phyloP scores from a whole-genome alignment of 1,284 basidiomycete species.

The Irpex rosettiformis region DNA sequence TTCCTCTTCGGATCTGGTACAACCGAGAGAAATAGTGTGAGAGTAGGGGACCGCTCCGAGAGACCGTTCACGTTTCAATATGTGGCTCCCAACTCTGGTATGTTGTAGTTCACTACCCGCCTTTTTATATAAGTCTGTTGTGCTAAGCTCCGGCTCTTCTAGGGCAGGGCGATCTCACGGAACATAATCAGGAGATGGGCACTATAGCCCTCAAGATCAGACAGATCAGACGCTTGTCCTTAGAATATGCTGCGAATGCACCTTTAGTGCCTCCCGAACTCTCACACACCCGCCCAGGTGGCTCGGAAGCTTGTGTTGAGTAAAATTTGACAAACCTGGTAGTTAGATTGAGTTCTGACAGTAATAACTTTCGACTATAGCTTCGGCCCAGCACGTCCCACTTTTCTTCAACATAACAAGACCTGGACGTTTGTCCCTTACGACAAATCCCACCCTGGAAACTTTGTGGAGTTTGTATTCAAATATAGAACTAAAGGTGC shows the following conservation, averaged over 20 bases:
- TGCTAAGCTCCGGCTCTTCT: not conserved
- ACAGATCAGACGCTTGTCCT: slow-evolving; percentile 36
- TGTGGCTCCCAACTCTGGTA: slow-evolving; percentile 34
- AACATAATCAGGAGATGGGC: slow-evolving; percentile 38
- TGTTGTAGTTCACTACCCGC: not conserved
- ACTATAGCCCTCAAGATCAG: slow-evolving; percentile 56
- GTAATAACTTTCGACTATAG: too few relatives aligned
- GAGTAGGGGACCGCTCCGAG: slow-evolving; percentile 43
- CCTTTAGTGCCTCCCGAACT: slow-evolving; percentile 18
- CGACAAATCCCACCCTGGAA: slow-evolving; percentile 33
- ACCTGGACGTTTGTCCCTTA: slow-evolving; percentile 52
- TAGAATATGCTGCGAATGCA: slow-evolving; percentile 16
- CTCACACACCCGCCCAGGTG: slow-evolving; percentile 18
- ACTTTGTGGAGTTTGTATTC: slow-evolving; percentile 58
- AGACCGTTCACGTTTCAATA: slow-evolving; percentile 55
- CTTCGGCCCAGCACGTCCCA: slow-evolving; percentile 39
- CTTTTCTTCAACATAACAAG: slow-evolving; percentile 35
- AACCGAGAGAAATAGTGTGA: slow-evolving; percentile 42
- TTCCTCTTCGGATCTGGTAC: slow-evolving; percentile 55
- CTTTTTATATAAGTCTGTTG: not conserved
- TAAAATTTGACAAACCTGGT: too few relatives aligned
- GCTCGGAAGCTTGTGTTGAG: slow-evolving; percentile 11
- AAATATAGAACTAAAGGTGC: slow-evolving; percentile 51
- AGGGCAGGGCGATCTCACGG: slow-evolving; percentile 1
- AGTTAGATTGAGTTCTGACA: too few relatives aligned